Evolutionary conservation across 768 basidiomycete genomes (phyloP), one percentile per base, ranked within the genome.

Genomic region (Stropharia rugosoannulata): DNA sequence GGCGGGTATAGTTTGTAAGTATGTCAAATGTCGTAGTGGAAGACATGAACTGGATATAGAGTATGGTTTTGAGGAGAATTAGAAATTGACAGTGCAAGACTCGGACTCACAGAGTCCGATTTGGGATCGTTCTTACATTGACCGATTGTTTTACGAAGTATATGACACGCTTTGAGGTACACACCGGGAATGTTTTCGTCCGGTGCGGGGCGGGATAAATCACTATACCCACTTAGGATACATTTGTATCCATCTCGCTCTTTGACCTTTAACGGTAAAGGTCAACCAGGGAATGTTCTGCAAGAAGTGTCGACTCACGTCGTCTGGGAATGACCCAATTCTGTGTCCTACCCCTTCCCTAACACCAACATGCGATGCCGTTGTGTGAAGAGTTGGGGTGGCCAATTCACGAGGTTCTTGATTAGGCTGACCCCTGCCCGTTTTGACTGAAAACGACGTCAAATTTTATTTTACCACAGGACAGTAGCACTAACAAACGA

Each of bases 391-490:
- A 22, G 56, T 52, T 9, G 56, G 56, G 25, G 55, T 59, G 13
- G 38, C 27, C 11, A 35, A 19, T 37, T 53, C 49, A 47, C 16
- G 1, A 43, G 43, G 46, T 54, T 38, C 11, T 47, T 54, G 1
- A 25, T 45, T 16, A n/a, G 15, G 41, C 44, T 50, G 49, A 12
- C 37, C 8, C 27, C 46, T 51, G 46, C 52, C 37, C 25, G 53
- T 52, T 56, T 58, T 62, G 36, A 62, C 61, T 62, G 27, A 45
- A 19, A 52, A 40, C 38, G 18, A 45, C 39, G 32, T 49, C 40
- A 54, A 48, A 48, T 32, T 49, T 3, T 8, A 16, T 51, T n/a
- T 57, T 13, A 55, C 19, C 4, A 39, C 12, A 46, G 38, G 32
- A 44, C 13, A 41, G 12, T 5, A 49, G 29, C 0, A 59, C 59